Evolutionary conservation across 805 yeast species (phyloP), one percentile per base, ranked within the genome.

Genomic region (Vanderwaltozyma yarrowii): DNA sequence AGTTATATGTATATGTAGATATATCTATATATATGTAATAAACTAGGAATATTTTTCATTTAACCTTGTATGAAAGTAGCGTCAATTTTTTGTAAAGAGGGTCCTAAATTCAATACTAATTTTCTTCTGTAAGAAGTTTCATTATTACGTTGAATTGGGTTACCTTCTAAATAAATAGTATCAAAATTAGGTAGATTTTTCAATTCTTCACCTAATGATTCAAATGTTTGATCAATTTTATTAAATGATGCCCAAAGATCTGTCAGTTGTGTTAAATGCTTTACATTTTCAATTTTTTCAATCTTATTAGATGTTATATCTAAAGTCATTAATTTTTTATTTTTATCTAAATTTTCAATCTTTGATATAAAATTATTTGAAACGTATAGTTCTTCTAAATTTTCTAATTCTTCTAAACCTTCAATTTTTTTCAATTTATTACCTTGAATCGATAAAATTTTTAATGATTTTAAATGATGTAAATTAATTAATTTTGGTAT

Each of bases 171-270:
- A 56, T 92, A 92, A 5, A 92, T 95, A 0, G 95, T 86, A 36
- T 86, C 94, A 37, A 92, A 65, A 5, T 71, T 65, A 2, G 75
- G 72, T 36, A 85, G 64, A 29, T 65, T 64, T 12, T 77, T 75
- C 42, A 92, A 68, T 54, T 85, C 78, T 16, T 70, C 58, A 36
- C 75, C 78, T 33, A 92, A 63, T 36, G 85, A 79, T 25, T 78
- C 76, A 59, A 83, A 88, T 30, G 74, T 66, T 37, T 57, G 62
- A 25, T 74, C 71, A 17, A 92, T 58, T 49, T 73, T 60, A 59
- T 89, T 92, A 51, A 75, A 74, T 0, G 95, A 82, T 19, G 94
- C 86, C 98, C 99, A 92, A 38, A 92, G 66, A 60, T 92, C 99
- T 8, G 95, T 87, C 41, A 92, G 67, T n/a, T 78, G 52, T 1